Evolutionary conservation across 2,329 filamentous ascomycete genomes (phyloP), one percentile per base, ranked within the genome.

Genomic region (Fusarium ramigenum): DNA sequence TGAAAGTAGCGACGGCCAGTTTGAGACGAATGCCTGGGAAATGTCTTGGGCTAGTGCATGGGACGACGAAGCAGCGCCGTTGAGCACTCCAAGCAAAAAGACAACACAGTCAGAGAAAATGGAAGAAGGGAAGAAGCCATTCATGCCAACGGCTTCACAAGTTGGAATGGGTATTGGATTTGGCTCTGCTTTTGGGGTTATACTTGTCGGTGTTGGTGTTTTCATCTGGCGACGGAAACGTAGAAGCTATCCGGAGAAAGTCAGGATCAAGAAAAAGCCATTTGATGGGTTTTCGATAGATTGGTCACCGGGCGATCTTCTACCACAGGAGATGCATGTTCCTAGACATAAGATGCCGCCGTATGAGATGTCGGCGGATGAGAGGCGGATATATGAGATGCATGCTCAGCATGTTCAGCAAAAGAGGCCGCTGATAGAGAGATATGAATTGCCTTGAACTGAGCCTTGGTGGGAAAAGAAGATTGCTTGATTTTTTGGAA

Each of bases 1-100:
- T 30, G 44, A 30, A 14, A 46, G 18, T 5, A 28, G 18, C 8
- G 44, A 46, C 21, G 25, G 44, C 4, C 44, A 21, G 0, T 46
- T 28, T 46, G 25, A 12, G 44, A 46, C 44, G 2, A 75, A 73
- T 30, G 62, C 71, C 34, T 72, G 68, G 68, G 42, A 74, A 2
- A 60, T 66, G 19, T 34, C 32, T 5, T 73, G 70, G 70, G 50
- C 36, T 19, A 61, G 61, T 30, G 42, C 52, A 4, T 73, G 70
- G 70, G 16, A 58, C 14, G 63, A 65, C 18, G 60, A 65, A 19
- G 25, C 39, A 12, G 21, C 4, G 2, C 52, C 64, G 8, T 25
- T 21, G 3, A 65, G 32, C 30, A 65, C 60, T 10, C 60, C 63
- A 3, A 39, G 40, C 4, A 58, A 39, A 43, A 43, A 39, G 19